Conservation (phyloP, 2,329 filamentous ascomycete species). For the Phialophora macrospora region DNA sequence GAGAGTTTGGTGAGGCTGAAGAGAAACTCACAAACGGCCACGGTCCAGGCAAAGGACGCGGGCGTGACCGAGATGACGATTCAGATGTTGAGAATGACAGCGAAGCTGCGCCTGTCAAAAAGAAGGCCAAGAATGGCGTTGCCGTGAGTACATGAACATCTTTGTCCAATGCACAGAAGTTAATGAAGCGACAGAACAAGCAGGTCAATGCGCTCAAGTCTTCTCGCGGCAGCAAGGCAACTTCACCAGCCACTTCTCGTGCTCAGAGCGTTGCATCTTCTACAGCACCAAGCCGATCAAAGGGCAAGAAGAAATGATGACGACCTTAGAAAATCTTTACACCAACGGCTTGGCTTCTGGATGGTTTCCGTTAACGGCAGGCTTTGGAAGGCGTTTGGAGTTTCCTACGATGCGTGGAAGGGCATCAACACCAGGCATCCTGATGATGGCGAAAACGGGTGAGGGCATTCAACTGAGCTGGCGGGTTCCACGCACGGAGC, state of each 20-base stretch:
- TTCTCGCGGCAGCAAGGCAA: constrained; percentile 52
- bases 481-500: neutral
- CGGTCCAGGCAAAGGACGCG: constrained; percentile 68
- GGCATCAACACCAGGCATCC: neutral
- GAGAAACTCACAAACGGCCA: constrained; percentile 64
- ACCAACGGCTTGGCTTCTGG: neutral
- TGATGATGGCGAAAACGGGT: neutral
- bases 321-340: neutral
- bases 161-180: neutral
- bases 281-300: constrained; percentile 54
- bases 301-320: constrained; percentile 56
- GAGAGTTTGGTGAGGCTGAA: constrained; percentile 80
- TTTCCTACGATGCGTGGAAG: neutral
- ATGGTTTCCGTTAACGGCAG: neutral
- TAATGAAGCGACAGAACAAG: constrained; percentile 74
- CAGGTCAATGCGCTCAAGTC: constrained; percentile 86
- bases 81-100: constrained; percentile 85
- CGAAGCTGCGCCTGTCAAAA: constrained; percentile 83
- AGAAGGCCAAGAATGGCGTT: constrained; percentile 80
- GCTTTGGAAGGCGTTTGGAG: neutral
- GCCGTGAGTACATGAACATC: constrained; percentile 63
- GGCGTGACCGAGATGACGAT: constrained; percentile 66
- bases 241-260: constrained; percentile 76
- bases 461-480: neutral
- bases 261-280: constrained; percentile 87